Base-by-base conservation (phyloP, 805 yeast species). In the Grigorovia yakushimaensis region DNA sequence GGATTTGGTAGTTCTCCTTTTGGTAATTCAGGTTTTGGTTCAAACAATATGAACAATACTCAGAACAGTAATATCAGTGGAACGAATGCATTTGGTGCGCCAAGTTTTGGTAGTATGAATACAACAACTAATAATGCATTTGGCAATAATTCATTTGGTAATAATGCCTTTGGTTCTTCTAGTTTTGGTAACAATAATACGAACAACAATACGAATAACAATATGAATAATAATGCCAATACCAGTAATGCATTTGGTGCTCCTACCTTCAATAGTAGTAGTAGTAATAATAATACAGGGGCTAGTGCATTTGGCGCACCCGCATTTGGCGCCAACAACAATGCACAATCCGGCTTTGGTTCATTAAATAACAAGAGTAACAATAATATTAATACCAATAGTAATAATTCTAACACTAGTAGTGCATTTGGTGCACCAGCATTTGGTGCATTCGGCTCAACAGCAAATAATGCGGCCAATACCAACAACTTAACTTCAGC, bases 401-500 rank as follows among this genome's bases (percentile, higher is more conserved):
- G 62, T 40, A 40, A 40, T 13, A 37, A 19, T 45, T 41, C 40
- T 48, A 46, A 13, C 24, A 30, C 43, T 41, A 19, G n/a, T 27
- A 42, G 47, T 22, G 53, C 60, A 3, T 62, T 60, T 58, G 64
- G 62, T 1, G 33, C 54, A 6, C 50, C 53, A 5, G 18, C 46
- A 5, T 45, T 42, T 35, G 38, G 42, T 15, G 57, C 64, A 18
- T 60, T 60, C 55, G 66, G 62, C 2, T 18, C 40, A 22, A 10
- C 33, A 10, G 33, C 33, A 27, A 10, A 10, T 27, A 40, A 42
- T 20, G 24, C 43, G 13, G 18, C n/a, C 15, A 30, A 35, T 27
- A 44, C 42, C n/a, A 36, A 51, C 19, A 47, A 47, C 42, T 51
- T 20, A 22, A 40, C 33, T 17, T 9, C 35, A 23, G 27, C 49